Evolutionary conservation across 371 early-diverging fungal genomes (phyloP).

Genomic region (Mortierella sp.): DNA sequence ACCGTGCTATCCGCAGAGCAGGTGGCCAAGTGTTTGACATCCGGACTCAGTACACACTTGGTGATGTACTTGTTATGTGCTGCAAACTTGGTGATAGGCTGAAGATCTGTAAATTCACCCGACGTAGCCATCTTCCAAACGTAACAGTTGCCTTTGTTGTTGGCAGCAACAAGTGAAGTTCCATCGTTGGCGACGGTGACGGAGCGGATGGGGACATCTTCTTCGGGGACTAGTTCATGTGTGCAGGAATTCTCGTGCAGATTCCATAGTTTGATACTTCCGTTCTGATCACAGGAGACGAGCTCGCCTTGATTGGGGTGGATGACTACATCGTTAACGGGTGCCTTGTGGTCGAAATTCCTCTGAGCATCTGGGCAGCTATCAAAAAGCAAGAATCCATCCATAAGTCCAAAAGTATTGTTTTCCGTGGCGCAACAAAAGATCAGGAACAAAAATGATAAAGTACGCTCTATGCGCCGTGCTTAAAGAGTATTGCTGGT

Average conservation of each 20-base stretch:
- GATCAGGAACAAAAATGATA: too few relatives aligned
- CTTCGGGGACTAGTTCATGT: conserved; percentile 88
- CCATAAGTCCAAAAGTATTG: too few relatives aligned
- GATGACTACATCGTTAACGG: conserved; percentile 94
- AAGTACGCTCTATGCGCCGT: too few relatives aligned
- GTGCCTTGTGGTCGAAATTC: conserved; percentile 87
- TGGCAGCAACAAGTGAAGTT: conserved; percentile 88
- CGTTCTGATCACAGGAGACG: conserved; percentile 95
- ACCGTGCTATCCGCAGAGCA: conserved; percentile 90
- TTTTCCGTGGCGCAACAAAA: too few relatives aligned
- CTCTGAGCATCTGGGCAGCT: conserved; percentile 84
- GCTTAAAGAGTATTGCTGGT: neutral
- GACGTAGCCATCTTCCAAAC: conserved; percentile 84
- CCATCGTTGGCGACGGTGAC: conserved; percentile 94
- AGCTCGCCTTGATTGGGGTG: conserved; percentile 96
- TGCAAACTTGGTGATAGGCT: conserved; percentile 74
- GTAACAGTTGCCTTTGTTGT: conserved; percentile 93
- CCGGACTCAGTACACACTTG: conserved; percentile 85
- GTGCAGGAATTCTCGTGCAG: conserved; percentile 90
- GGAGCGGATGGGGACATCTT: conserved; percentile 88
- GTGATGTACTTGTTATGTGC: conserved; percentile 89
- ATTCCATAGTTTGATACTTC: conserved; percentile 94
- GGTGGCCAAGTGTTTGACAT: conserved; percentile 84
- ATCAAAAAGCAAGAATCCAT: neutral
- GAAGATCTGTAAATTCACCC: conserved; percentile 72